Evolutionary conservation across 2,329 filamentous ascomycete species (phyloP), one percentile per base, ranked within the genome.

Genomic region (Penicillium sclerotigenum): DNA sequence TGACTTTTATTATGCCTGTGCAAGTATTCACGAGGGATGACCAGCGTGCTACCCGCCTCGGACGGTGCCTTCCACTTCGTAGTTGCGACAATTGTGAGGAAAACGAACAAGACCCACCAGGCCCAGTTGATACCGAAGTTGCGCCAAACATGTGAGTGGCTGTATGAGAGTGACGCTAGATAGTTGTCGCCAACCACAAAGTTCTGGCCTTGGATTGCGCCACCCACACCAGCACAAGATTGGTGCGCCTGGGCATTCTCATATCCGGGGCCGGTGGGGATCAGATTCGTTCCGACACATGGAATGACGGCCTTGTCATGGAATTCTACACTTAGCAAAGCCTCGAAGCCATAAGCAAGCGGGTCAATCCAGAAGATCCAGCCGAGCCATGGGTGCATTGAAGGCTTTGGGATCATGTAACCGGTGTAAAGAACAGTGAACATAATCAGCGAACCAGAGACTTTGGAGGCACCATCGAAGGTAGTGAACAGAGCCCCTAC

Each of bases 81-180:
- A 0, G 86, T 89, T 26, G 77, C 77, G 50, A 80, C 67, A 45
- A 89, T 79, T 0, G 86, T 88, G 5, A 87, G 65, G 4, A 55
- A 77, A 16, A 84, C 81, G 56, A 81, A 87, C 0, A 87, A 68
- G 8, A 70, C 78, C 83, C 85, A 87, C 79, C 79, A 88, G 0
- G 79, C 84, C 79, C 83, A 86, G 40, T 87, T 64, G 49, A 86
- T 84, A 10, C 83, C 83, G 55, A 86, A 80, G 65, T 86, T 86
- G 9, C 83, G 73, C 83, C 83, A 86, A 1, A 86, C 57, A 38
- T 85, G 78, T 0, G 64, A 63, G 48, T 81, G 73, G 22, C 72
- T 75, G 68, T 84, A 86, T 0, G 81, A 81, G 0, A 88, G 72
- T 1, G 79, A 81, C 0, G 63, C 64, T 0, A 88, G 71, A 52